phyloP scores from a whole-genome alignment of 192 early-diverging fungal genomes.

The Backusella liffmaniae region DNA sequence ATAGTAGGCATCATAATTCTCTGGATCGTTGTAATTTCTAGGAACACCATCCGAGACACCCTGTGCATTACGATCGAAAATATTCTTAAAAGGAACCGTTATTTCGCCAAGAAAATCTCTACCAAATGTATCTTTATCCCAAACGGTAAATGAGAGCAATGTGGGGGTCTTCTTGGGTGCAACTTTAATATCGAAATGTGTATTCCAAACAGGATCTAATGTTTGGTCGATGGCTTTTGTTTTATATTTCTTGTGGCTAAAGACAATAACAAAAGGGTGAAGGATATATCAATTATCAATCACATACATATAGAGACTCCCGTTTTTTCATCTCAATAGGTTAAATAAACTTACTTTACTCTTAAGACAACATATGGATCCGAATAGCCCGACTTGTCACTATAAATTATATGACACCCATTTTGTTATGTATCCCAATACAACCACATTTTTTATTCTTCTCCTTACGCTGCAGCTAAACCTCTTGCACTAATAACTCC shows the following conservation, averaged over 20 bases:
- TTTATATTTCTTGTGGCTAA: conserved; percentile 47
- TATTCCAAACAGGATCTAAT: conserved; percentile 67
- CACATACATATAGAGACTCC: background rate
- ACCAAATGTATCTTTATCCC: conserved; percentile 69
- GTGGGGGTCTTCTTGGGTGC: conserved; percentile 34
- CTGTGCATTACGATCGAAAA: conserved; percentile 24
- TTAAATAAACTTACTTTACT: conserved; percentile 11
- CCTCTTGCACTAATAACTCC: conserved; percentile 18
- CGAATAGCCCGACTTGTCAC: conserved; percentile 20
- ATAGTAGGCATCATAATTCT: conserved; percentile 15
- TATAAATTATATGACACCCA: background rate
- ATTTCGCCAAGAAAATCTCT: conserved; percentile 64
- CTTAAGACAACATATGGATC: conserved; percentile 26
- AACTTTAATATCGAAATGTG: conserved; percentile 52
- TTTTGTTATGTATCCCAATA: background rate
- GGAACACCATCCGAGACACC: conserved; percentile 16
- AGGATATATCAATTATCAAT: background rate
- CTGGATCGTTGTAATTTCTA: conserved; percentile 24
- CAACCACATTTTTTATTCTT: background rate
- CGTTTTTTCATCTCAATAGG: background rate
- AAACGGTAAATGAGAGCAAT: conserved; percentile 49
- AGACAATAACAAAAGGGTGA: background rate
- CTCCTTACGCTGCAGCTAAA: conserved; percentile 24
- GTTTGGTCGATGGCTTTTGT: conserved; percentile 59
- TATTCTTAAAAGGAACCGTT: conserved; percentile 45